Conservation (phyloP, 768 basidiomycete genomes). For the Leccinum pellstonianum region DNA sequence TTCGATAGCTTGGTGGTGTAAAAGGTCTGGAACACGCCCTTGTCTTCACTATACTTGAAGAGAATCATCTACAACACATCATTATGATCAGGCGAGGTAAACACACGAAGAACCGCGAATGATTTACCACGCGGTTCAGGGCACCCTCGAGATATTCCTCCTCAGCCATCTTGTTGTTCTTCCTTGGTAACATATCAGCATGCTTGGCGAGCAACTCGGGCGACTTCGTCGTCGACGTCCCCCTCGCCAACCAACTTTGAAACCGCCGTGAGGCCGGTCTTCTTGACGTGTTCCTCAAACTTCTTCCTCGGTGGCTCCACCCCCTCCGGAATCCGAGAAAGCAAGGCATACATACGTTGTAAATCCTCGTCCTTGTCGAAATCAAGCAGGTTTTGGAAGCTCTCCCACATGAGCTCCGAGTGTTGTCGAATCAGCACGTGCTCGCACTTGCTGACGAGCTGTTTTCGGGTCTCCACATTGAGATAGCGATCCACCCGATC, state of each 20-base stretch:
- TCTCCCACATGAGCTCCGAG: slow-evolving; percentile 83
- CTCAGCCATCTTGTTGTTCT: slow-evolving; percentile 94
- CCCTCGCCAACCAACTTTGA: slow-evolving; percentile 66
- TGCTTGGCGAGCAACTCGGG: slow-evolving; percentile 93
- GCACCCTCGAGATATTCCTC: slow-evolving; percentile 81
- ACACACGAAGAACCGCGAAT: background rate
- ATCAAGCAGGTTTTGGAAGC: slow-evolving; percentile 86
- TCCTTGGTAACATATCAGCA: slow-evolving; percentile 82
- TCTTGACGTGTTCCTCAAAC: slow-evolving; percentile 96
- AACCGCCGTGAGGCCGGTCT: slow-evolving; percentile 79
- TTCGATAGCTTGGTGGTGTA: slow-evolving; percentile 93
- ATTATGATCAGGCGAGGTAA: slow-evolving; percentile 3
- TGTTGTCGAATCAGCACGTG: slow-evolving; percentile 89
- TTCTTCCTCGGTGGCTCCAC: slow-evolving; percentile 87
- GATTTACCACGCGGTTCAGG: slow-evolving; percentile 81
- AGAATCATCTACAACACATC: slow-evolving; percentile 73
- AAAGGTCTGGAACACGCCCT: slow-evolving; percentile 98
- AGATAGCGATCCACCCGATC: slow-evolving; percentile 94
- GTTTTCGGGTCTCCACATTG: slow-evolving; percentile 83
- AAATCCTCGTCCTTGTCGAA: slow-evolving; percentile 94
- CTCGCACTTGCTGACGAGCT: slow-evolving; percentile 81
- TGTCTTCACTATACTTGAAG: slow-evolving; percentile 98
- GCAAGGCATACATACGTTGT: slow-evolving; percentile 90
- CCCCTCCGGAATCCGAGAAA: slow-evolving; percentile 87
- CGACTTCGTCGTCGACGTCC: slow-evolving; percentile 78